Evolutionary conservation across 202 grass and related monocot species (phyloP), one percentile per base, ranked within the genome.

Genomic region (Zizania palustris): DNA sequence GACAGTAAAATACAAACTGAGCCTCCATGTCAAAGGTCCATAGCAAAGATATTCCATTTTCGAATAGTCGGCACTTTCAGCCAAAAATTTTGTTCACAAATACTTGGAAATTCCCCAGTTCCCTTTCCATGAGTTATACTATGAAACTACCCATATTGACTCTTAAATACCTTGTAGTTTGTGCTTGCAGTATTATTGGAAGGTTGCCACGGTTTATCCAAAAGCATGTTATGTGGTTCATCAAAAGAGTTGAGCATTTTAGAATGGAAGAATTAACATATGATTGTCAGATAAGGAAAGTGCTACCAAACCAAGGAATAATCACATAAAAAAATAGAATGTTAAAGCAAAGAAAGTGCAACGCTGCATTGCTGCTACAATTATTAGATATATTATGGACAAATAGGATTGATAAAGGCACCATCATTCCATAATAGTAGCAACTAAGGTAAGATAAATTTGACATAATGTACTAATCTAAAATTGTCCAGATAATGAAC

Each of bases 361-460:
- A 57, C 20, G 43, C 34, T 77, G 37, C 9, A 34, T 14, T 77
- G 62, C 5, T 45, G 57, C 6, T 73, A 58, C 40, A 42, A 33
- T 37, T 45, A 15, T 21, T 71, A 65, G 48, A 78, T 72, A 75
- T 4, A 14, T 63, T 16, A 63, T 14, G 9, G 33, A 65, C 33
- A 76, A 13, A 75, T 39, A 76, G 63, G 35, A 81, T 55, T 80
- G 36, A 63, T 71, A 57, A 64, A 83, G 43, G 14, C 2, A 36
- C 60, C 11, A 3, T 53, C 61, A 4, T 82, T 78, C 54, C 58
- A 33, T 59, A 65, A 69, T 39, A 12, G 60, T 34, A 77, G 77
- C 5, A 58, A 74, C n/a, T 82, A 61, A 76, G 44, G 13, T 78
- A 48, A 81, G 37, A 45, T 28, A 62, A 66, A 55, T 82, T 71